Evolutionary conservation across 257 asterid species (phyloP), one percentile per base, ranked within the genome.

Genomic region (Parsonsia alboflavescens): DNA sequence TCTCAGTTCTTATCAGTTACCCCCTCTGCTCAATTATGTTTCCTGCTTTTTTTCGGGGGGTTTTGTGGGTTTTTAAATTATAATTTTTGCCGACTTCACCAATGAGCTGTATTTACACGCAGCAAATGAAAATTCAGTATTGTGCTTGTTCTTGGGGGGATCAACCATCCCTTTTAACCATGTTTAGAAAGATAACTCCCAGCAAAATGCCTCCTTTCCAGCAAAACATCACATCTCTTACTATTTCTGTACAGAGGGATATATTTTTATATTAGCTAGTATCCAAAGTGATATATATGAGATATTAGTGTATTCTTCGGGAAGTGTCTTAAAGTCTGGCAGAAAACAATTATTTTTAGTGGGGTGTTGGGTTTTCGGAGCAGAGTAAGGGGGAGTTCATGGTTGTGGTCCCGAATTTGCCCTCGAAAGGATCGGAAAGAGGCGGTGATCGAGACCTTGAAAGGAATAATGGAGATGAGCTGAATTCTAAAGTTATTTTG

Each of bases 381-480:
- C 56, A 42, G 46, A 11, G 49, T 68, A 5, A 58, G 54, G 74
- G 75, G 68, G 72, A 73, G 24, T 24, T 71, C 65, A 59, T 53
- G 81, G 54, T 54, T 46, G 86, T 86, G 91, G 96, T 82, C 90
- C 92, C 87, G 30, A 44, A 79, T 80, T 76, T 70, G 73, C 81
- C 76, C 80, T 83, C 80, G 82, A 77, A 71, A 73, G 88, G 75
- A 79, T 76, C 79, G 67, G 78, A 70, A 7, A 72, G 70, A 78
- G 87, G 75, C 68, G 76, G 80, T 80, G 85, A 82, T 83, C 85
- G 77, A 85, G 69, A 36, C 73, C 76, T 85, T 73, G 80, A 78
- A 68, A 70, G 76, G 82, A 49, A 71, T 71, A 71, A 78, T 71
- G 70, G 50, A 39, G 57, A 39, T 33, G 80, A 72, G 79, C 80